These are phyloP conservation scores for Quercus aquifolioides DNA, from an alignment of 306 rosid genomes.

Conservation along the genomic window DNA sequence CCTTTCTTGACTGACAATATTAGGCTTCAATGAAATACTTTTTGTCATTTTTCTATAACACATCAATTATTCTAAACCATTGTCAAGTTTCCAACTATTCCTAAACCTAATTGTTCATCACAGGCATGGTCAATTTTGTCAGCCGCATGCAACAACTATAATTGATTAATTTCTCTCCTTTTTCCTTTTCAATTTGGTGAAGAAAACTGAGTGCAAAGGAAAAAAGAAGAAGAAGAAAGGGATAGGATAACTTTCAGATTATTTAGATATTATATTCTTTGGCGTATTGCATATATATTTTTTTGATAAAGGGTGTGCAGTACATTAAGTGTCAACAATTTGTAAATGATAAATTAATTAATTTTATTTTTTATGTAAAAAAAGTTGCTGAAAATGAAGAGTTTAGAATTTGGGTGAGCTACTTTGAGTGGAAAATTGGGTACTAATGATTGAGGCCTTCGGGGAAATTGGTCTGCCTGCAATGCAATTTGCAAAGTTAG, in stretches of 20 bases:
- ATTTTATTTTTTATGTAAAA: too few relatives aligned
- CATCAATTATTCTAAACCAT: not conserved
- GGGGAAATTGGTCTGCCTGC: not conserved
- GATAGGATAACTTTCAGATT: too few relatives aligned
- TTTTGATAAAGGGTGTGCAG: not conserved
- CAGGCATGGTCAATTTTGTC: not conserved
- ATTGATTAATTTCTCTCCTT: not conserved
- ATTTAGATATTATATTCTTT: not conserved
- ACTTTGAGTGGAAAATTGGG: too few relatives aligned
- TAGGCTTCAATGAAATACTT: not conserved
- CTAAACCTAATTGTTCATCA: not conserved
- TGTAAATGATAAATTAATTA: too few relatives aligned
- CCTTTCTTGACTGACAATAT: not conserved
- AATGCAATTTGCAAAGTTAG: not conserved
- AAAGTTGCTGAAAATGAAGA: too few relatives aligned
- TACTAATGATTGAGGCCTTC: not conserved
- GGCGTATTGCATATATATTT: not conserved
- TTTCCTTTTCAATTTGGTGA: not conserved
- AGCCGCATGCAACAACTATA: not conserved
- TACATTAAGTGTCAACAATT: not conserved
- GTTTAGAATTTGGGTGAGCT: too few relatives aligned
- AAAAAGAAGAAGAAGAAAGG: too few relatives aligned
- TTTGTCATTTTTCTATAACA: not conserved
- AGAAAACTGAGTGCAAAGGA: not conserved
- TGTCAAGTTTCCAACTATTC: not conserved